phyloP scores from a whole-genome alignment of 495 filamentous ascomycete genomes.

The Penicillium paxilli region DNA sequence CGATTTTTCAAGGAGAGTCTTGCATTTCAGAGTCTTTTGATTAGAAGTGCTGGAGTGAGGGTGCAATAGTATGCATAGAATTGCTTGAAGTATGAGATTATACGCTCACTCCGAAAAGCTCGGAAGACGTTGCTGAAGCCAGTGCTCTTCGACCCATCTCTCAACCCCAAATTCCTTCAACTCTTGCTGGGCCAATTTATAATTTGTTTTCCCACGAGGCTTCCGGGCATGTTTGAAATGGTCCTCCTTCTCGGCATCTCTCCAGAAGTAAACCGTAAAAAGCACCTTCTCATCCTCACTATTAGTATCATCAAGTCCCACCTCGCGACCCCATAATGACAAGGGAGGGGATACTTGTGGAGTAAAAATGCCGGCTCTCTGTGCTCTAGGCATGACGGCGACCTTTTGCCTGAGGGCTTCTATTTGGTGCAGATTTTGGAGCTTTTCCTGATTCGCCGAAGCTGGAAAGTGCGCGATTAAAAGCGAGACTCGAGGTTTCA shows the following conservation, averaged over 20 bases:
- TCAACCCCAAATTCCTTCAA: neutral
- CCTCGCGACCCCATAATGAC: too few species aligned
- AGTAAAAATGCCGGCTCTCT: neutral
- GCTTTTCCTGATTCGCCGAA: neutral
- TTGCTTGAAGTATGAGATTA: too few species aligned
- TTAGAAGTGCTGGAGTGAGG: too few species aligned
- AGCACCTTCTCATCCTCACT: neutral
- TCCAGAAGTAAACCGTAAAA: neutral
- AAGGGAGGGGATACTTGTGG: neutral
- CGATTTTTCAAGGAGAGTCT: too few species aligned
- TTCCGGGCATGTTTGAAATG: neutral
- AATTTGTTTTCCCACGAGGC: neutral
- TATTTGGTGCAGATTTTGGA: neutral
- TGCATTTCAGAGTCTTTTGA: too few species aligned
- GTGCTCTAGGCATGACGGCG: neutral
- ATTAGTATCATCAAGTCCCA: neutral
- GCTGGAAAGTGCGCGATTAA: neutral
- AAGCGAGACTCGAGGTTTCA: neutral
- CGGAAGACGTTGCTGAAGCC: neutral
- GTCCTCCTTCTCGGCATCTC: neutral
- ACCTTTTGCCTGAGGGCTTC: neutral
- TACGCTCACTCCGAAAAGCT: neutral
- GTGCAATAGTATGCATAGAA: too few species aligned
- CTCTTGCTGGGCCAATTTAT: neutral
- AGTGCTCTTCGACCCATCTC: neutral